Conservation (phyloP, 495 filamentous ascomycete species). For the Neurospora terricola region DNA sequence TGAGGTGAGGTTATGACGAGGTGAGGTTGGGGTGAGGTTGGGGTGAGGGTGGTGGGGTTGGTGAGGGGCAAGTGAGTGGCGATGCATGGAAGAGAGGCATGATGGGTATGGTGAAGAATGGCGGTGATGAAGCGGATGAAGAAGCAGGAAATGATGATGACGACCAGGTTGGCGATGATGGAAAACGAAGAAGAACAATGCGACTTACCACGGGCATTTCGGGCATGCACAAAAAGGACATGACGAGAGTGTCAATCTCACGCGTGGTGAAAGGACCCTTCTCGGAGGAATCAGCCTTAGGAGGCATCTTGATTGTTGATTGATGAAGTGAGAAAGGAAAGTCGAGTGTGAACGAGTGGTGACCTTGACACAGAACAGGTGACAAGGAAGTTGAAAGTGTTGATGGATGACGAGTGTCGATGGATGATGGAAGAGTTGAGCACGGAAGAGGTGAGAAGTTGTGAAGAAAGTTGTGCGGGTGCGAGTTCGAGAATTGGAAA, state of each 20-base stretch:
- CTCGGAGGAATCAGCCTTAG: background rate
- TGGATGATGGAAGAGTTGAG: background rate
- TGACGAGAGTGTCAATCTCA: constrained; percentile 4
- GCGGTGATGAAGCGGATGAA: too few relatives aligned
- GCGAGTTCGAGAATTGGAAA: background rate
- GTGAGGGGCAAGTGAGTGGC: background rate
- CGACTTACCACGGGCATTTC: constrained; percentile 1
- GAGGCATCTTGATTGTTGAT: background rate
- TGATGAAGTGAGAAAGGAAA: background rate
- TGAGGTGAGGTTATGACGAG: background rate
- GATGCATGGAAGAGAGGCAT: background rate
- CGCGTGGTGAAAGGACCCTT: background rate
- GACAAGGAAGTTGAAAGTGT: background rate
- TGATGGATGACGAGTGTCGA: background rate
- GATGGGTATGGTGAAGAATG: background rate
- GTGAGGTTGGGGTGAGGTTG: background rate
- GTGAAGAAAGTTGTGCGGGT: background rate
- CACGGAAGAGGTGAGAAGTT: background rate
- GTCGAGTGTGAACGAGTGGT: background rate
- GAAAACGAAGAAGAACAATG: background rate
- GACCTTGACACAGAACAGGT: background rate
- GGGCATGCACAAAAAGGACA: constrained; percentile 5
- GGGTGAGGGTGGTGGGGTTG: too few relatives aligned
- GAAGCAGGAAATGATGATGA: too few relatives aligned
- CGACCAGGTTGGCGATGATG: too few relatives aligned